phyloP scores from a whole-genome alignment of 163 green algal genomes.

The Coccomyxa subellipsoidea region DNA sequence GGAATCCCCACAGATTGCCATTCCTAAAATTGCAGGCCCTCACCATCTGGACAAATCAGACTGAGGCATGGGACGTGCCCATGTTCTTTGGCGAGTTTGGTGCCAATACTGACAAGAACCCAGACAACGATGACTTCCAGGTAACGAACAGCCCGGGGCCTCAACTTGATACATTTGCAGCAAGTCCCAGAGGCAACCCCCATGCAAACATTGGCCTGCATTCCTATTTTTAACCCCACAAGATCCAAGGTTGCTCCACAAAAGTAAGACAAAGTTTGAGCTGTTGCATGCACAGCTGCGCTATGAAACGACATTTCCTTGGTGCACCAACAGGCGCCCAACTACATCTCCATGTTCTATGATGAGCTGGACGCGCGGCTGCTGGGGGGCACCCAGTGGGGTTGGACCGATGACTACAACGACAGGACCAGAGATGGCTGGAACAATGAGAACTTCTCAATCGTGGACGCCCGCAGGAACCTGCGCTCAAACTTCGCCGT shows the following conservation, averaged over 20 bases:
- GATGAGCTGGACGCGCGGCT: constrained; percentile 1
- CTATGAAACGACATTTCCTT: no score
- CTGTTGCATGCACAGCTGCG: no score
- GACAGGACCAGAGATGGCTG: neutral
- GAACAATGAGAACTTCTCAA: constrained; percentile 8
- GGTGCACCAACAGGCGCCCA: neutral
- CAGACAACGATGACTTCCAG: neutral
- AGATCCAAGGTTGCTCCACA: no score
- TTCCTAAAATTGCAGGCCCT: neutral
- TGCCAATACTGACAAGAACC: neutral
- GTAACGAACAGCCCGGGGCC: neutral
- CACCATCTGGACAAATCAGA: neutral
- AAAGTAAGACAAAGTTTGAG: no score
- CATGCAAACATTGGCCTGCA: neutral
- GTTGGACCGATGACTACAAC: neutral
- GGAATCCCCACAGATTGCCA: no score
- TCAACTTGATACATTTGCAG: neutral
- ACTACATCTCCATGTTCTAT: constrained; percentile 7
- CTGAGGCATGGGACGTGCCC: neutral
- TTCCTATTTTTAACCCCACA: neutral
- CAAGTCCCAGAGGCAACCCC: neutral
- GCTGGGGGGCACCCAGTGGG: neutral
- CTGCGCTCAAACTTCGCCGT: constrained; percentile 1
- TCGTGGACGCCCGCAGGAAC: neutral
- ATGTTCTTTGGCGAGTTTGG: constrained; percentile 10